Evolutionary conservation across 257 asterid species (phyloP).

Genomic region (Cinchona pubescens): DNA sequence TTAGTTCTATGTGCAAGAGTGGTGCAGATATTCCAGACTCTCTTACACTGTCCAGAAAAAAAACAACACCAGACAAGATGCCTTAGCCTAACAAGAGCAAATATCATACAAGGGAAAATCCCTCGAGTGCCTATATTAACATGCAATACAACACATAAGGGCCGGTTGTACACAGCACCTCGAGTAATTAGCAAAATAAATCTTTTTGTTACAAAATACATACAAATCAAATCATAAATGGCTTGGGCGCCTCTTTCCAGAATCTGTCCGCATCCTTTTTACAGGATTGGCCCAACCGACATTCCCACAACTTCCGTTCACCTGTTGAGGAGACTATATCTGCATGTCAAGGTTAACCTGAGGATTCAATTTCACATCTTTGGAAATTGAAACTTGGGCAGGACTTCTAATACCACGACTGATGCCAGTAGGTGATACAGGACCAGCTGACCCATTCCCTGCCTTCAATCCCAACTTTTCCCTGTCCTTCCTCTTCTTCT

Average conservation of each 20-base stretch:
- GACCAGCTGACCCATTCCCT: constrained; percentile 54
- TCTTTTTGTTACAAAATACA: constrained; percentile 20
- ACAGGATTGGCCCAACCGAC: constrained; percentile 98
- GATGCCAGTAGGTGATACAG: constrained; percentile 67
- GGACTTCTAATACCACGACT: constrained; percentile 61
- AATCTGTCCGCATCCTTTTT: constrained; percentile 79
- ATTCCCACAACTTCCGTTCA: constrained; percentile 53
- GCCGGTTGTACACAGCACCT: constrained; percentile 30
- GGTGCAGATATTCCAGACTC: too few species aligned
- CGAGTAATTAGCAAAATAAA: constrained; percentile 12
- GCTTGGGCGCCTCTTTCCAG: constrained; percentile 81
- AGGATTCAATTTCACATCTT: constrained; percentile 50
- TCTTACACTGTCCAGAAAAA: too few species aligned
- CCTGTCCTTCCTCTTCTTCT: constrained; percentile 90
- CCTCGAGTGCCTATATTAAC: constrained; percentile 16
- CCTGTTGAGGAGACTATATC: constrained; percentile 57
- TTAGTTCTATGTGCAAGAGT: too few species aligned
- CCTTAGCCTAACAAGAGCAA: constrained; percentile 7
- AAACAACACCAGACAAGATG: too few species aligned
- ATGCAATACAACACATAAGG: constrained; percentile 24
- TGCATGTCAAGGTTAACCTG: constrained; percentile 48
- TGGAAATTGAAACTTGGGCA: constrained; percentile 38
- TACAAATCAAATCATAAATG: constrained; percentile 46
- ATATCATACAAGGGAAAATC: constrained; percentile 15
- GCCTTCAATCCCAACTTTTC: constrained; percentile 53